Evolutionary conservation across 73 alveolate genomes (phyloP).

Genomic region (Paramecium biaurelia): DNA sequence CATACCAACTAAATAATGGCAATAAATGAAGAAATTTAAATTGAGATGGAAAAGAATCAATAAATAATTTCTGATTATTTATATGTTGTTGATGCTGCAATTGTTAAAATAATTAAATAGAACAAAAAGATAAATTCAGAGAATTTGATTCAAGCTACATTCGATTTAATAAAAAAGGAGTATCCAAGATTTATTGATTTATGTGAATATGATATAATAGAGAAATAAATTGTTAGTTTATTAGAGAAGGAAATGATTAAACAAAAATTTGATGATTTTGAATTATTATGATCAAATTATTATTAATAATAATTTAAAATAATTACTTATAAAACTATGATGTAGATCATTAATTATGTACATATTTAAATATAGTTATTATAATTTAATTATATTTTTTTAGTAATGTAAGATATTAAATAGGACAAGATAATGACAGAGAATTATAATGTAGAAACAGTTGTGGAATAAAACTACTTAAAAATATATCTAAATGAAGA

Average conservation of each 20-base stretch:
- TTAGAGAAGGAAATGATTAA: background rate
- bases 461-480: background rate
- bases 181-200: background rate
- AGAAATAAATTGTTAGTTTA: background rate
- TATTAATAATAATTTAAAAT: background rate
- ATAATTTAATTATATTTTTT: no score
- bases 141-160: background rate
- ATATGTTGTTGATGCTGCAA: conserved; percentile 11
- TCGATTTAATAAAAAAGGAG: background rate
- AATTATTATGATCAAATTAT: background rate
- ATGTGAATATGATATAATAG: background rate
- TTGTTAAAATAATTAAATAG: background rate
- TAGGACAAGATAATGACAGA: background rate
- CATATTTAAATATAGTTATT: background rate
- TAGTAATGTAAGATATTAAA: background rate
- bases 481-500: background rate
- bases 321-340: background rate
- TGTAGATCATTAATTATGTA: background rate
- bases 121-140: background rate
- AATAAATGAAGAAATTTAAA: background rate
- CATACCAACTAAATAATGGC: background rate
- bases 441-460: background rate
- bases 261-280: background rate
- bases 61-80: background rate
- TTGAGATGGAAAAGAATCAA: background rate